Evolutionary conservation across 2,329 filamentous ascomycete species (phyloP), one percentile per base, ranked within the genome.

Genomic region (Fusarium continuum): DNA sequence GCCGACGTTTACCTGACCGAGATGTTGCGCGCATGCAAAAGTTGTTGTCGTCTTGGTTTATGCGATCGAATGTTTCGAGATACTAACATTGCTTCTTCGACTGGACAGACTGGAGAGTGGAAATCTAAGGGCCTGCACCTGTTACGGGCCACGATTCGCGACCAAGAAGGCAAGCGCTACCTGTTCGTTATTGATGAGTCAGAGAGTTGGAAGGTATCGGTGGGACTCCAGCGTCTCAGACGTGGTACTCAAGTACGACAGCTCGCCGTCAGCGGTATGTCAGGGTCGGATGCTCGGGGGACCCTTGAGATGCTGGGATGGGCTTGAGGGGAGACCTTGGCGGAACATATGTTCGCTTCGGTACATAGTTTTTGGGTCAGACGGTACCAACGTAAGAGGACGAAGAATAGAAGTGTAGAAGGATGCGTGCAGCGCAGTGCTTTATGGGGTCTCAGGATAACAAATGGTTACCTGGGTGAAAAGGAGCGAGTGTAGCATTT

Each of bases 121-220:
- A 84, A 80, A 73, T 74, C 76, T 52, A 83, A 81, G 62, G 84
- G 85, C 46, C 73, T 88, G 47, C 88, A 90, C 72, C 74, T 91
- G 9, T 75, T 91, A 53, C 83, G 88, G 45, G 88, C 87, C 19
- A 88, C 83, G 13, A 80, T 90, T 55, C 79, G 86, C 50, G 88
- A 91, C 69, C 85, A 88, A 64, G 87, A 89, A 58, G 86, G 85
- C 36, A 88, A 88, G 76, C 81, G 86, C 29, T 89, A 85, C 70
- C 74, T 90, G 29, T 90, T 90, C 70, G 81, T 90, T 9, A 76
- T 90, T 28, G 79, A 81, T 34, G 86, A 90, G 70, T 82, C 86
- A 59, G 88, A 91, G 73, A 83, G 82, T 23, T 90, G 88, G 88
- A 91, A 91, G 80, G 78, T 91, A 20, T 81, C 85, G 2, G 78